Evolutionary conservation across 371 early-diverging fungal species (phyloP).

Genomic region (Gilbertella persicaria): DNA sequence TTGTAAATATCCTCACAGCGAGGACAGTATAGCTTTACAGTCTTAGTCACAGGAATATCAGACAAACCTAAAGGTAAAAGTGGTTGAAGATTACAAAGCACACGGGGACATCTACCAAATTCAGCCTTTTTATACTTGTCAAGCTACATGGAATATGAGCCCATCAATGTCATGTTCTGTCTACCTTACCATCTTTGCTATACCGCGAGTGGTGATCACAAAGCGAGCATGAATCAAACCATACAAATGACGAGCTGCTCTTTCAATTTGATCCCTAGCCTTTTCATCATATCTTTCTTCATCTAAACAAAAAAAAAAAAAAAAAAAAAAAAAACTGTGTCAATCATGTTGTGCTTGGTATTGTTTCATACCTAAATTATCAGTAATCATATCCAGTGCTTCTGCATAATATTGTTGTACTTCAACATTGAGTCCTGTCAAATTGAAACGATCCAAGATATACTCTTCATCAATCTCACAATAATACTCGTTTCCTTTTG

Average conservation of each 20-base stretch:
- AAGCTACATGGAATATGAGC: slow-evolving; percentile 35
- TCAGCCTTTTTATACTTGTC: slow-evolving; percentile 84
- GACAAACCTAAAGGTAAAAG: slow-evolving; percentile 88
- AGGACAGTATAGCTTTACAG: slow-evolving; percentile 88
- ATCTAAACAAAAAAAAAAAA: slow-evolving; percentile 28
- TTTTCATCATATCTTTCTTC: slow-evolving; percentile 66
- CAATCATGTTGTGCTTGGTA: background rate
- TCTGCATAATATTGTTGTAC: slow-evolving; percentile 72
- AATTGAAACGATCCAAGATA: slow-evolving; percentile 92
- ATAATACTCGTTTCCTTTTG: slow-evolving; percentile 88
- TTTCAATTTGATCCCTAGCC: slow-evolving; percentile 66
- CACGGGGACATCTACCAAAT: slow-evolving; percentile 94
- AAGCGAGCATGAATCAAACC: slow-evolving; percentile 91
- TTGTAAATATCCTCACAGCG: slow-evolving; percentile 92
- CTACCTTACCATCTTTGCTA: slow-evolving; percentile 74
- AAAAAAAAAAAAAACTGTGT: background rate
- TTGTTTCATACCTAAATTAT: slow-evolving; percentile 54
- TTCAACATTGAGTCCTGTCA: slow-evolving; percentile 80
- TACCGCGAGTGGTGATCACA: slow-evolving; percentile 82
- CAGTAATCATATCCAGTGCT: slow-evolving; percentile 90
- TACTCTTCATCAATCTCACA: slow-evolving; percentile 94
- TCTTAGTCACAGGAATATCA: slow-evolving; percentile 74
- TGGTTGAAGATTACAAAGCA: slow-evolving; percentile 80
- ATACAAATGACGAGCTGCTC: slow-evolving; percentile 80
- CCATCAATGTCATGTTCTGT: background rate